Base-by-base conservation (phyloP, 208 protist species). In the Crithidia brevicula region DNA sequence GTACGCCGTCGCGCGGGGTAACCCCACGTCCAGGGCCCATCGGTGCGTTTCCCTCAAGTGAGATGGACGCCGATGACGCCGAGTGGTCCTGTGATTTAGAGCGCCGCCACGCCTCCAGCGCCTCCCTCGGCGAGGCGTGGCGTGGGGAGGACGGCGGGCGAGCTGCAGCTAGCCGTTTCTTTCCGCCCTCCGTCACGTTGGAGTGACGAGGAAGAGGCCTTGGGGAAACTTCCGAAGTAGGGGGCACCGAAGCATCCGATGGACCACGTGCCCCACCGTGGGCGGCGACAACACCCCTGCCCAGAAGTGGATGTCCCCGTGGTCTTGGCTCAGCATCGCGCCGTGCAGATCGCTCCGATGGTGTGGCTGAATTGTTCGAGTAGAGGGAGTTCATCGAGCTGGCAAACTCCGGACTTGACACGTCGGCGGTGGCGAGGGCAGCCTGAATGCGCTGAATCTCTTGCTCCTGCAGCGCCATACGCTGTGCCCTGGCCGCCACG, bases 301-400 rank as follows among this genome's bases (percentile, higher is more conserved):
- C 18, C 28, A 28, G 36, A 2, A 2, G 1, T 13, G 11, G 31
- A 42, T 33, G 3, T 13, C n/a, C 18, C 22, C 1, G 33, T 18
- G n/a, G 16, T 3, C 4, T n/a, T 0, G 31, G 22, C 22, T 33
- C n/a, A 16, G 22, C 34, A 16, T 11, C 36, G n/a, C 54, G 54
- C 36, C 22, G 13, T 36, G 36, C 54, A 5, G 54, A 28, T 9
- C 36, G 54, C 34, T 28, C 36, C 22, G 36, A 46, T 23, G 36
- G 36, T 36, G 54, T 47, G 20, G 15, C 54, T 13, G 54, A 60
- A 2, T 11, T 20, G 0, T 16, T 43, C 0, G 54, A 60, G 54
- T 60, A 60, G 15, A 60, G 54, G 36, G 54, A 60, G 36, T 47
- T 60, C 33, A 60, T 60, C 22, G 54, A 60, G 54, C 36, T 60